These are phyloP conservation scores for Yarrowia sp. DNA, from an alignment of 805 yeast species.

Conservation along the genomic window DNA sequence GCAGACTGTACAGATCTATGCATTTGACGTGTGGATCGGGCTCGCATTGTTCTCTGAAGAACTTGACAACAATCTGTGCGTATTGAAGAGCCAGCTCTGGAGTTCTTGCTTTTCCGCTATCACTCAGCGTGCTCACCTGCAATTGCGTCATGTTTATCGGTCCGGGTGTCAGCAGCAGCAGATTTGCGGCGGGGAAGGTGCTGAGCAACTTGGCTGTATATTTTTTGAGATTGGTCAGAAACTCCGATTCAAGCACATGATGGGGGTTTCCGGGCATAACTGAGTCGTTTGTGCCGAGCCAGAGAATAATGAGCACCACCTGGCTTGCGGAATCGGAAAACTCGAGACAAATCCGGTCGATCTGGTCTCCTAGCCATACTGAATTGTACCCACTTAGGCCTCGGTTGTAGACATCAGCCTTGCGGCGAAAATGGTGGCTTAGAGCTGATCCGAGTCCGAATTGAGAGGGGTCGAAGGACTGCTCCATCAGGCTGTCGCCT, in stretches of 20 bases:
- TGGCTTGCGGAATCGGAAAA: background rate
- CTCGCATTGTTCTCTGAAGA: background rate
- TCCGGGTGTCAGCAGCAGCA: conserved; percentile 14
- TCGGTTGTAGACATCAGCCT: conserved; percentile 22
- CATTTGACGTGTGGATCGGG: conserved; percentile 19
- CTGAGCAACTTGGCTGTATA: conserved; percentile 12
- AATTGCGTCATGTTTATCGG: conserved; percentile 4
- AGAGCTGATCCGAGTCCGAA: background rate
- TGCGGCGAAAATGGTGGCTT: conserved; percentile 11
- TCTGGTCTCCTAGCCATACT: background rate
- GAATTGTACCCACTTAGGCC: conserved; percentile 3
- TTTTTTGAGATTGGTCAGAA: background rate
- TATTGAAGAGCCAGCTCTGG: conserved; percentile 17
- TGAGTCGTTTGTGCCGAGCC: conserved; percentile 27
- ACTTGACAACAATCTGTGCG: conserved; percentile 3
- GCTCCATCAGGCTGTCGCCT: conserved; percentile 10
- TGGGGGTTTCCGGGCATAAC: conserved; percentile 28
- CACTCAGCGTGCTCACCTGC: conserved; percentile 5
- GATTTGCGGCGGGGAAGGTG: background rate
- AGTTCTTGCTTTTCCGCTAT: background rate
- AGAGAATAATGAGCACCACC: conserved; percentile 6
- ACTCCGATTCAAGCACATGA: conserved; percentile 15
- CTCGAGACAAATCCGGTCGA: conserved; percentile 12
- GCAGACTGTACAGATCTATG: background rate
- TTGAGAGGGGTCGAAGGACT: background rate